phyloP scores from a whole-genome alignment of 495 filamentous ascomycete genomes.

The Aspergillus ellipticus region DNA sequence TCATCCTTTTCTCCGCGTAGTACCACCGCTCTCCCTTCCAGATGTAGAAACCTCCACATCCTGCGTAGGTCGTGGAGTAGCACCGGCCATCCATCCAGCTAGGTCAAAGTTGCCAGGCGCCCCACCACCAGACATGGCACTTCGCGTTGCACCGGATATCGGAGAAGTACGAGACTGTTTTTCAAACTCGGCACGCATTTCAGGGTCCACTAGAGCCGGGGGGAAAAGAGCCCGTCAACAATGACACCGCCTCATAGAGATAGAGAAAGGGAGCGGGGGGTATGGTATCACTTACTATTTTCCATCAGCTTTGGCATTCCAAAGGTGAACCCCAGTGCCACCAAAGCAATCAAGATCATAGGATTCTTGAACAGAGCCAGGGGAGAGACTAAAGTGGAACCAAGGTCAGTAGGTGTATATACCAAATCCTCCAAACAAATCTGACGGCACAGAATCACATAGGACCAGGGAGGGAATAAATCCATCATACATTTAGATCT shows the following conservation, averaged over 20 bases:
- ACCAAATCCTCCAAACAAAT: neutral
- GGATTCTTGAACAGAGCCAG: conserved; percentile 81
- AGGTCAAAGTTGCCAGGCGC: conserved; percentile 69
- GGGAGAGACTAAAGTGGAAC: conserved; percentile 41
- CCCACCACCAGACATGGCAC: conserved; percentile 36
- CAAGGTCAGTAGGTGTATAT: conserved; percentile 6
- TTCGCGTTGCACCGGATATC: conserved; percentile 46
- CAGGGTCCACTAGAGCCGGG: conserved; percentile 74
- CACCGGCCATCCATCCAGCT: conserved; percentile 74
- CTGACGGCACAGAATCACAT: neutral
- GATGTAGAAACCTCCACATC: conserved; percentile 19
- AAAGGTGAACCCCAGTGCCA: conserved; percentile 74
- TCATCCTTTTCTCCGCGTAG: conserved; percentile 35
- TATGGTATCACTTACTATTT: conserved; percentile 92
- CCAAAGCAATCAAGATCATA: conserved; percentile 87
- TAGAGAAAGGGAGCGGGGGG: neutral
- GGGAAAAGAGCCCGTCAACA: neutral
- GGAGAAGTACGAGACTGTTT: conserved; percentile 76
- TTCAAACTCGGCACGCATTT: conserved; percentile 88
- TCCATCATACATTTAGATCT: conserved; percentile 71
- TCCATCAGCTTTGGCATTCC: conserved; percentile 93
- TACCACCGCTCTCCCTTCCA: conserved; percentile 32
- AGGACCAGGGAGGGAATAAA: conserved; percentile 17
- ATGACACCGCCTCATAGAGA: neutral
- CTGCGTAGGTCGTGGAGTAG: conserved; percentile 24